Base-by-base conservation (phyloP, 106 monocot species). In the Dendrobium huoshanense region DNA sequence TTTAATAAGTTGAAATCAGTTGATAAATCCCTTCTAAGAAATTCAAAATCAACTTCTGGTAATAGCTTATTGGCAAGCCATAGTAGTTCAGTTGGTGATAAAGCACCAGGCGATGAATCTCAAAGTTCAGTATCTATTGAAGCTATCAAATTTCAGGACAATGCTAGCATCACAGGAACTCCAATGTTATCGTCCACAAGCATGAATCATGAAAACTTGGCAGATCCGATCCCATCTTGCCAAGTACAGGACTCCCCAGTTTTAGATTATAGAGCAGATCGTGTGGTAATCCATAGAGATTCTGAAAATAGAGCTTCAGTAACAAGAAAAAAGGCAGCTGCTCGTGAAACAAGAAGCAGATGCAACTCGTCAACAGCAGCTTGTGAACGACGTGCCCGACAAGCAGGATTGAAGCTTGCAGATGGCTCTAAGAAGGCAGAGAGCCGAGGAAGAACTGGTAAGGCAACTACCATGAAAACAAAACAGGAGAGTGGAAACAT, bases 281-380 rank as follows among this genome's bases (percentile, higher is more conserved):
- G 87, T 84, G 78, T 77, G 56, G 75, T 76, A 67, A 75, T 86
- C 65, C 72, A 81, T 59, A 80, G 83, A 77, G 89, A 79, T 67
- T 33, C 83, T 55, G 89, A 88, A 77, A 86, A 78, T 67, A 93
- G 86, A 80, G 73, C 81, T 48, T 88, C 91, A 17, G 85, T 89
- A 41, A 92, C 83, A 51, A 92, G 92, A 31, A 94, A 90, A 81
- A 95, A 88, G 29, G 91, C 89, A 51, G 90, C 88, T 82, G 93
- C 91, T 80, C 90, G 91, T 82, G 92, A 92, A 84, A 83, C 92
- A 73, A 92, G 84, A 70, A 88, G 75, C 31, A 81, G 84, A 75
- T 83, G 83, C 67, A 84, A 47, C 83, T 77, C 86, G 55, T 68
- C 80, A 31, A 89, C 89, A 33, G 89, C 88, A 74, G 87, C 84